phyloP scores from a whole-genome alignment of 768 basidiomycete genomes.

The Tylopilus balloui region DNA sequence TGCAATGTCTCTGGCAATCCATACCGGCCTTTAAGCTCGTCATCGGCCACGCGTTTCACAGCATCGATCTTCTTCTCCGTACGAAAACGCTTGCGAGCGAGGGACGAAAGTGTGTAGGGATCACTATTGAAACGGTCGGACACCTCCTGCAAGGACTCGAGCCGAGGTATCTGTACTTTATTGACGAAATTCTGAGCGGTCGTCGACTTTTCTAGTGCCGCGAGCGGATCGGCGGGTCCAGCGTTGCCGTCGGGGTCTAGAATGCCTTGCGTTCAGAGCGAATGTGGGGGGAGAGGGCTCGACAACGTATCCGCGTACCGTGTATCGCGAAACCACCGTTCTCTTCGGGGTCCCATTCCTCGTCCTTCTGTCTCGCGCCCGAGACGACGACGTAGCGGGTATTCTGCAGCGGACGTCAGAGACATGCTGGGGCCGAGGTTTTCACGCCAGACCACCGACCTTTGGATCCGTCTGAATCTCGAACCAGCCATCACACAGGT shows the following conservation, averaged over 20 bases:
- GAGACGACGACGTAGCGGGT: slow-evolving; percentile 90
- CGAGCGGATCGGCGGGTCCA: slow-evolving; percentile 75
- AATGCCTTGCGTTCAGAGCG: background rate
- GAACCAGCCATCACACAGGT: slow-evolving; percentile 94
- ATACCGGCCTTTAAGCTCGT: slow-evolving; percentile 67
- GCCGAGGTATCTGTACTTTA: slow-evolving; percentile 71
- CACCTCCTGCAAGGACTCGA: slow-evolving; percentile 72
- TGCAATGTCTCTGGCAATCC: slow-evolving; percentile 67
- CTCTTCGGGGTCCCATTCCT: slow-evolving; percentile 96
- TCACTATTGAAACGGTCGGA: slow-evolving; percentile 81
- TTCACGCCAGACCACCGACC: slow-evolving; percentile 50
- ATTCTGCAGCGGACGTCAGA: slow-evolving; percentile 53
- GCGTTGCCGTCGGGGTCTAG: slow-evolving; percentile 66
- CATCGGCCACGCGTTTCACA: slow-evolving; percentile 64
- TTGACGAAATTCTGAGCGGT: slow-evolving; percentile 68
- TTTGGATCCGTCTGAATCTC: slow-evolving; percentile 97
- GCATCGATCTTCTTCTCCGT: slow-evolving; percentile 79
- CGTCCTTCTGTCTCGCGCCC: slow-evolving; percentile 91
- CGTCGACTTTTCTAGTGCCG: slow-evolving; percentile 84
- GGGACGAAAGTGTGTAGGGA: slow-evolving; percentile 76
- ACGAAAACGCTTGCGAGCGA: slow-evolving; percentile 77
- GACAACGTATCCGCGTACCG: slow-evolving; percentile 42
- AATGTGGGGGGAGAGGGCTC: background rate
- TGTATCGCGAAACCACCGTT: slow-evolving; percentile 90
- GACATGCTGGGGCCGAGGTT: background rate